Conservation (phyloP, 2,329 filamentous ascomycete species). For the Aspergillus clavatus region DNA sequence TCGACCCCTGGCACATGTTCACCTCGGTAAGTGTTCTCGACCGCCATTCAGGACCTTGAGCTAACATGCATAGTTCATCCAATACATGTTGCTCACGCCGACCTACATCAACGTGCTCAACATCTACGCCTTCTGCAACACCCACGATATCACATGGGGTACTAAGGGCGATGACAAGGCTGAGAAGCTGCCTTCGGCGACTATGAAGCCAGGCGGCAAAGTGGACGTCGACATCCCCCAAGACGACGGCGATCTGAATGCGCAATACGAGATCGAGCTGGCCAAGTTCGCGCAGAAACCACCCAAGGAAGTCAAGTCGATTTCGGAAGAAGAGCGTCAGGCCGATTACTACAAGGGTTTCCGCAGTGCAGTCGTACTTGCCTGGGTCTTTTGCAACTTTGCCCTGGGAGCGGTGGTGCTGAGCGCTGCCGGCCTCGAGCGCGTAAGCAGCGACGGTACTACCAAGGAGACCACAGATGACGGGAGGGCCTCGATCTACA, state of each 20-base stretch:
- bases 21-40: conserved; percentile 54
- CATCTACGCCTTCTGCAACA: conserved; percentile 98
- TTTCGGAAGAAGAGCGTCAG: conserved; percentile 67
- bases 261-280: conserved; percentile 86
- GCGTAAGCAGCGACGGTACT: conserved; percentile 46
- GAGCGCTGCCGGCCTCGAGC: conserved; percentile 75
- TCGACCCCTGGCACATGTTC: conserved; percentile 99
- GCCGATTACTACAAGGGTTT: conserved; percentile 99
- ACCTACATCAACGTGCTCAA: conserved; percentile 98
- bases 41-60: not conserved
- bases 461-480: conserved; percentile 41
- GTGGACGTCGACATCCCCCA: conserved; percentile 81
- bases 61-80: conserved; percentile 58
- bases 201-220: conserved; percentile 88
- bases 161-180: conserved; percentile 97
- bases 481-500: conserved; percentile 70
- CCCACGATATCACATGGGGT: conserved; percentile 95
- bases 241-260: conserved; percentile 91
- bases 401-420: conserved; percentile 80
- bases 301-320: conserved; percentile 56
- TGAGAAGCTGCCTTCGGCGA: conserved; percentile 82
- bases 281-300: conserved; percentile 68
- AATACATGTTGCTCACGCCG: conserved; percentile 91
- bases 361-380: conserved; percentile 80
- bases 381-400: conserved; percentile 97